A percentile compares a stretch with the other conserved stretches of the same genome.
These are phyloP conservation scores for Castanea mollissima DNA, from an alignment of 306 rosid species.

Conservation along the genomic window DNA sequence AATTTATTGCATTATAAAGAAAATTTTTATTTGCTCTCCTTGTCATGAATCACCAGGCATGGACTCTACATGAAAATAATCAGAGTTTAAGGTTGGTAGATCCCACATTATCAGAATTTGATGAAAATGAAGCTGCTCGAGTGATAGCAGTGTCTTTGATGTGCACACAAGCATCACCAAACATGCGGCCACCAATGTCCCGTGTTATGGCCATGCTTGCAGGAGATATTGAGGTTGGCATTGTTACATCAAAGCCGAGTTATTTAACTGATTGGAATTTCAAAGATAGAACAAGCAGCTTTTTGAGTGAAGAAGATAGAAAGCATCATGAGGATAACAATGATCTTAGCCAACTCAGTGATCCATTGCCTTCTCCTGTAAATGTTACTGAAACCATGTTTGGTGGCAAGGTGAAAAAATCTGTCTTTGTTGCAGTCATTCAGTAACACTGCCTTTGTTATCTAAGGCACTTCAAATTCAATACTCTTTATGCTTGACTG, in stretches of 20 bases:
- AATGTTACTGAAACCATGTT: not conserved
- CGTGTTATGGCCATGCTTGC: conserved; percentile 70
- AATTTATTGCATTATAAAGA: too few species aligned
- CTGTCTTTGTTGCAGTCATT: too few species aligned
- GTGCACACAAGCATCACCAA: conserved; percentile 69
- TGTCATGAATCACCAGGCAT: conserved; percentile 33
- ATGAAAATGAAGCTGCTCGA: conserved; percentile 44
- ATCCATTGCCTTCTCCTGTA: conserved; percentile 13
- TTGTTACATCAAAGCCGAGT: conserved; percentile 50
- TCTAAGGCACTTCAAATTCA: too few species aligned
- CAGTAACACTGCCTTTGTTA: too few species aligned
- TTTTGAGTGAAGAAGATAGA: conserved; percentile 8
- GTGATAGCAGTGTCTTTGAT: conserved; percentile 49
- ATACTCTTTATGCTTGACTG: too few species aligned
- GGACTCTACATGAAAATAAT: conserved; percentile 57
- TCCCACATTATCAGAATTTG: conserved; percentile 35
- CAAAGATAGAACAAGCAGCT: conserved; percentile 32
- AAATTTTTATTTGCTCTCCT: too few species aligned
- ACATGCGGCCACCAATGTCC: conserved; percentile 63
- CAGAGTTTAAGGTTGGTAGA: conserved; percentile 40
- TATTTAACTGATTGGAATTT: conserved; percentile 65
- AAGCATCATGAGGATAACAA: conserved; percentile 17
- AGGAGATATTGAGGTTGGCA: conserved; percentile 53
- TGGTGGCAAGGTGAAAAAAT: too few species aligned
- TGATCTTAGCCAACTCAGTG: conserved; percentile 32